phyloP scores from a whole-genome alignment of 23 red algal genomes.

The Gracilaria vermiculophylla region DNA sequence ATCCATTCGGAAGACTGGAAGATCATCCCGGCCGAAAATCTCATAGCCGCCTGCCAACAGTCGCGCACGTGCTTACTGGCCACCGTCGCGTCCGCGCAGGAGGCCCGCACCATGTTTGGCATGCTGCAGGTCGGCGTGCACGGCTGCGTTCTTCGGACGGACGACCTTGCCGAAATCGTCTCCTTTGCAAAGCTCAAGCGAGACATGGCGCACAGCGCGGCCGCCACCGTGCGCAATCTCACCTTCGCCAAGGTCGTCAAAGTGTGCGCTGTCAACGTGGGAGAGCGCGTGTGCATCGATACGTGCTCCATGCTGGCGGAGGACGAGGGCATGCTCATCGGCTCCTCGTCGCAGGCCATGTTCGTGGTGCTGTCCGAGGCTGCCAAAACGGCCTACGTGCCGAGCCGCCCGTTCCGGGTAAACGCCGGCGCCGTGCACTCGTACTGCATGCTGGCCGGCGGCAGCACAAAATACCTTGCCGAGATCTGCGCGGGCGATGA shows the following conservation, averaged over 20 bases:
- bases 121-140: conserved; percentile 68
- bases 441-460: conserved; percentile 60
- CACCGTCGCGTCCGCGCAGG: conserved; percentile 21
- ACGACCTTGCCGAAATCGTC: conserved; percentile 18
- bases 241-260: conserved; percentile 19
- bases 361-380: conserved; percentile 71
- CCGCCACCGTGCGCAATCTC: background rate
- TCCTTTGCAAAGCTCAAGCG: conserved; percentile 48
- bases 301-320: conserved; percentile 51
- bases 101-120: conserved; percentile 67
- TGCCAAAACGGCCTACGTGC: conserved; percentile 45
- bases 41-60: conserved; percentile 54
- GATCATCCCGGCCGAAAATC: conserved; percentile 73
- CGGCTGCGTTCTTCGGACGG: conserved; percentile 58
- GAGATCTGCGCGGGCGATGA: conserved; percentile 62
- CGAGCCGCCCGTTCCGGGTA: conserved; percentile 76
- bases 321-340: conserved; percentile 74
- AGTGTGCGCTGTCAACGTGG: conserved; percentile 32
- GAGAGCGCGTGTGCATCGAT: conserved; percentile 83
- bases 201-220: conserved; percentile 21
- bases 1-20: conserved; percentile 68
- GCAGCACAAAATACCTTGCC: conserved; percentile 62
- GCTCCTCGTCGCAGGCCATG: conserved; percentile 57
- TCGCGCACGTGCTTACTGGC: conserved; percentile 39
- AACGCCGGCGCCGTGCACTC: conserved; percentile 75